Evolutionary conservation across 345 rosid species (phyloP), one percentile per base, ranked within the genome.

Genomic region (Moringa oleifera): DNA sequence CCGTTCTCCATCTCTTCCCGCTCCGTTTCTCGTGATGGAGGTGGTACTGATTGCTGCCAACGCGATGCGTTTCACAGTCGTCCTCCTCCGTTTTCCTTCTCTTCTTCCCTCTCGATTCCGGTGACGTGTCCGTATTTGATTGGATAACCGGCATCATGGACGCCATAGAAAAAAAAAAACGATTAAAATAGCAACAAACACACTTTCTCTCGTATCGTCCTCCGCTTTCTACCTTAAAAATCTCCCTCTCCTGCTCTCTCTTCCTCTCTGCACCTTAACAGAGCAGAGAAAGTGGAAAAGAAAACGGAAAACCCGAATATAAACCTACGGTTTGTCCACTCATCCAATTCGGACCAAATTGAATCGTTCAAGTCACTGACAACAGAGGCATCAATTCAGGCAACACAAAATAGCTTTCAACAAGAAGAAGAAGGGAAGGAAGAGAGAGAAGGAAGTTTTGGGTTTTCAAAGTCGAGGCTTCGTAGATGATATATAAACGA

Each of bases 1-100:
- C 75, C 24, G 89, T 80, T 68, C 72, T 76, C 99, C 99, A 94
- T 71, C 80, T 79, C 37, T 68, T 76, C 16, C 33, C n/a, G 13
- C 20, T 51, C 11, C n/a, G 51, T 11, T 54, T 57, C 19, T 64
- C 76, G 65, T 68, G 75, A 8, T 10, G 49, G 7, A 22, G 50
- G 5, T 28, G 33, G 33, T 28, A 8, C 5, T 28, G 33, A n/a
- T n/a, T n/a, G n/a, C n/a, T n/a, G 33, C 33, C 8, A 2, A 28
- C 8, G 13, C 17, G 6, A 4, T 41, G 47, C 16, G 47, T 41
- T 28, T 28, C 33, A 28, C 8, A 53, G 6, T 20, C 20, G 4
- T n/a, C 61, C 18, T 59, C 56, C 25, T 61, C 72, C 25, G 69
- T 55, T 77, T 77, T 73, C 63, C 75, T 76, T 28, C 78, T 83